phyloP scores from a whole-genome alignment of 495 filamentous ascomycete genomes.

The Aspergillus taichungensis region DNA sequence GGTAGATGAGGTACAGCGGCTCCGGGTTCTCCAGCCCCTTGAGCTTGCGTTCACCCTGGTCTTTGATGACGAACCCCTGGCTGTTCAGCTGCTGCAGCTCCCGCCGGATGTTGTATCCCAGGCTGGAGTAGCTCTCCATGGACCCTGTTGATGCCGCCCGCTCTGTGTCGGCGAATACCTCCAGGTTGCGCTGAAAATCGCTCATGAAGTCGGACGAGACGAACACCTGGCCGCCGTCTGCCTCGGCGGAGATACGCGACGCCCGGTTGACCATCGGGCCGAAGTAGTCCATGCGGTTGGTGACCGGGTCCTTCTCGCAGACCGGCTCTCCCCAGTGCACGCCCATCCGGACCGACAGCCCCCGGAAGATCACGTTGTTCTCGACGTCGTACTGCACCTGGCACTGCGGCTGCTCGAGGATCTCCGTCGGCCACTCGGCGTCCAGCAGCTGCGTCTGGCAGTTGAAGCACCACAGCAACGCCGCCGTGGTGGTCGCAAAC shows the following conservation, averaged over 20 bases:
- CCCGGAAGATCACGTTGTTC: conserved; percentile 81
- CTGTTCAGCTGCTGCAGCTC: conserved; percentile 81
- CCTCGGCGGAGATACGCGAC: conserved; percentile 81
- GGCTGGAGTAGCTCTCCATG: conserved; percentile 59
- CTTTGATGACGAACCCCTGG: conserved; percentile 94
- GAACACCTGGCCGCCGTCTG: conserved; percentile 96
- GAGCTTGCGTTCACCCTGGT: conserved; percentile 84
- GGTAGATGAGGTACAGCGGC: conserved; percentile 87
- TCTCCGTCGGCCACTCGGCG: conserved; percentile 87
- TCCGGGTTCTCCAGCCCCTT: conserved; percentile 98
- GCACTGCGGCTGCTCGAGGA: conserved; percentile 77
- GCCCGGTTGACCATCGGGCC: conserved; percentile 98
- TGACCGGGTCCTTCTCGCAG: conserved; percentile 90
- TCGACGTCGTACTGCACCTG: conserved; percentile 75
- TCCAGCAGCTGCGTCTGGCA: conserved; percentile 82
- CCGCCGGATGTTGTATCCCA: conserved; percentile 61
- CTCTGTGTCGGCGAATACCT: conserved; percentile 73
- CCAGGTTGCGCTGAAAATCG: conserved; percentile 85
- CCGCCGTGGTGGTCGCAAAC: conserved; percentile 89
- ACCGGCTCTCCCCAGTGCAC: conserved; percentile 92
- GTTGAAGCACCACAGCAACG: conserved; percentile 90
- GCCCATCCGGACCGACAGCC: conserved; percentile 93
- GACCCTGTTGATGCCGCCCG: conserved; percentile 57
- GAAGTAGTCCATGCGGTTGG: conserved; percentile 98
- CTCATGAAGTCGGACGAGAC: conserved; percentile 94